Evolutionary conservation across 169 alveolate genomes (phyloP).

Genomic region (Plasmodium fragile): DNA sequence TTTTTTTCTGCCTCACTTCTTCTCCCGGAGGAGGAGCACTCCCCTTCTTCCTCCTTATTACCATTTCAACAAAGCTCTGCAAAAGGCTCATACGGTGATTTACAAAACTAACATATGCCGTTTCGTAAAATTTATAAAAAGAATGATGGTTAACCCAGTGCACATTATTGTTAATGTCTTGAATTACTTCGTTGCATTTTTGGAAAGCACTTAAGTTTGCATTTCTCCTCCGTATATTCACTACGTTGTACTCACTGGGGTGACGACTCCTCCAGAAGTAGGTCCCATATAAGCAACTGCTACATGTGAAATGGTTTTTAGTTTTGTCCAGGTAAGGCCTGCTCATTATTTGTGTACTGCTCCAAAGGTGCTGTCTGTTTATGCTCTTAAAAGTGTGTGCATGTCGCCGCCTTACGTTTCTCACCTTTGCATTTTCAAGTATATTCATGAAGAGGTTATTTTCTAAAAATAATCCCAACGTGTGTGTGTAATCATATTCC

Average conservation of each 20-base stretch:
- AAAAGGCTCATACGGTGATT: conserved; percentile 49
- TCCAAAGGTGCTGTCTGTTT: neutral
- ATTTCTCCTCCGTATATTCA: conserved; percentile 17
- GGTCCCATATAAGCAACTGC: conserved; percentile 21
- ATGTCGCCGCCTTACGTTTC: neutral
- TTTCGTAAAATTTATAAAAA: conserved; percentile 63
- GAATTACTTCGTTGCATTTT: conserved; percentile 18
- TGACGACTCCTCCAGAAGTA: conserved; percentile 9
- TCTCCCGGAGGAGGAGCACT: neutral
- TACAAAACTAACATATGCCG: conserved; percentile 66
- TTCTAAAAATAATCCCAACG: conserved; percentile 41
- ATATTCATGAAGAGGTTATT: conserved; percentile 33
- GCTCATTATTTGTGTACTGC: neutral
- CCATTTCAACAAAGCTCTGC: conserved; percentile 12
- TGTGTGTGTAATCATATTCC: conserved; percentile 48
- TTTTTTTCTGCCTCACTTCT: neutral
- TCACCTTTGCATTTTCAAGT: neutral
- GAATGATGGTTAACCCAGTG: conserved; percentile 63
- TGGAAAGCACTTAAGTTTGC: neutral
- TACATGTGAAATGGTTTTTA: neutral
- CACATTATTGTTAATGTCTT: conserved; percentile 41
- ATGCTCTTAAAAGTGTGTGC: neutral
- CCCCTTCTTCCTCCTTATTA: neutral
- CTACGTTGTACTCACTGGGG: neutral
- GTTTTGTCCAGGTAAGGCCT: neutral